A percentile compares a stretch with the other conserved stretches of the same genome.
phyloP scores from a whole-genome alignment of 495 filamentous ascomycete species.

The Acidomyces sp. region DNA sequence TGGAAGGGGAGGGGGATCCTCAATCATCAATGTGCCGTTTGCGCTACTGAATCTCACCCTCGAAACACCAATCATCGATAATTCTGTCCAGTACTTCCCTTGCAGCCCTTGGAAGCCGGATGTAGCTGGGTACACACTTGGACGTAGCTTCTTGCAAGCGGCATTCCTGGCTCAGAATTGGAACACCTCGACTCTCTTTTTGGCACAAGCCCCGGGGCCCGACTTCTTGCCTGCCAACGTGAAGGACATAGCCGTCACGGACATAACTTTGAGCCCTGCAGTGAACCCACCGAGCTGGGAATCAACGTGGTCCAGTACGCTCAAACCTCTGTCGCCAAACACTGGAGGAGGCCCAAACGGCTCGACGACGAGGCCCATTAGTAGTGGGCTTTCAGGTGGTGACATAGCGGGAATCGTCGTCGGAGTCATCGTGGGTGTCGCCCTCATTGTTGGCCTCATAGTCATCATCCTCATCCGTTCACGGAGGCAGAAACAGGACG shows the following conservation, averaged over 20 bases:
- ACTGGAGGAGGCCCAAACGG: not conserved
- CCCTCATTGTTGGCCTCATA: not conserved
- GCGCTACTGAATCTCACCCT: constrained; percentile 41
- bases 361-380: not conserved
- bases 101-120: constrained; percentile 28
- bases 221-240: not conserved
- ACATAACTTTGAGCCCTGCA: not conserved
- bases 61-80: constrained; percentile 33
- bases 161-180: constrained; percentile 44
- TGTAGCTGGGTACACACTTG: constrained; percentile 29
- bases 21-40: constrained; percentile 42
- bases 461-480: not conserved
- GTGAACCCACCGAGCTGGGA: constrained; percentile 2
- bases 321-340: not conserved
- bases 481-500: not conserved
- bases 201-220: constrained; percentile 10
- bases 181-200: constrained; percentile 6
- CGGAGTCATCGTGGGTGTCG: constrained; percentile 1
- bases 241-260: constrained; percentile 1
- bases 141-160: constrained; percentile 45
- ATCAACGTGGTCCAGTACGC: not conserved
- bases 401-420: constrained; percentile 4
- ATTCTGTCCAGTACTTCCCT: constrained; percentile 39
- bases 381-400: constrained; percentile 2
- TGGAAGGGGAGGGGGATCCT: constrained; percentile 20